Evolutionary conservation across 83 land plant genomes (phyloP).

Genomic region (Thuja plicata): DNA sequence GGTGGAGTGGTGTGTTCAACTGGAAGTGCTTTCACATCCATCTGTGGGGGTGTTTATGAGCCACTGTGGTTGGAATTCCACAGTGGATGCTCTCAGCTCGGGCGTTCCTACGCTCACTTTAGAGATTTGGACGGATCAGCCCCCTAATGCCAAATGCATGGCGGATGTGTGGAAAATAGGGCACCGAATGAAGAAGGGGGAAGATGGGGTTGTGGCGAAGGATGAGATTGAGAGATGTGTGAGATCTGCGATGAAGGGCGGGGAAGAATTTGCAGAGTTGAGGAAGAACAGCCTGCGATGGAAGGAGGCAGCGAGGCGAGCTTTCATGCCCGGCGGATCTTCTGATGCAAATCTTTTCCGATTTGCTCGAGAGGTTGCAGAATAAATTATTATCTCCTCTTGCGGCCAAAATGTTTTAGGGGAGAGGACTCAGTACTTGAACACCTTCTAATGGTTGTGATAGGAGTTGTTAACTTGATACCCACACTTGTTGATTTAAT

Average conservation of each 20-base stretch:
- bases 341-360: background rate
- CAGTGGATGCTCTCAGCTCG: background rate
- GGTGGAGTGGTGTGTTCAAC: background rate
- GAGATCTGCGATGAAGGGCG: background rate
- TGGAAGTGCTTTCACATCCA: constrained; percentile 7
- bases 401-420: no score
- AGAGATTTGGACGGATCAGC: background rate
- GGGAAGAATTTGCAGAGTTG: background rate
- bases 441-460: no score
- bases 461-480: no score
- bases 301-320: background rate
- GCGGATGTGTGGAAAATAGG: background rate
- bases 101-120: background rate
- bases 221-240: background rate
- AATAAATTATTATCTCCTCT: no score
- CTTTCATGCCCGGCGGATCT: background rate
- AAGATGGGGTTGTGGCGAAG: background rate
- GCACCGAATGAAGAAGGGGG: background rate
- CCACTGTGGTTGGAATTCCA: constrained; percentile 7
- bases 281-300: background rate
- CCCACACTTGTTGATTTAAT: no score
- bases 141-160: background rate
- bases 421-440: no score
- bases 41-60: constrained; percentile 9
- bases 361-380: background rate